These are phyloP conservation scores for Lactarius trivialis DNA, from an alignment of 768 basidiomycete species.

Conservation along the genomic window DNA sequence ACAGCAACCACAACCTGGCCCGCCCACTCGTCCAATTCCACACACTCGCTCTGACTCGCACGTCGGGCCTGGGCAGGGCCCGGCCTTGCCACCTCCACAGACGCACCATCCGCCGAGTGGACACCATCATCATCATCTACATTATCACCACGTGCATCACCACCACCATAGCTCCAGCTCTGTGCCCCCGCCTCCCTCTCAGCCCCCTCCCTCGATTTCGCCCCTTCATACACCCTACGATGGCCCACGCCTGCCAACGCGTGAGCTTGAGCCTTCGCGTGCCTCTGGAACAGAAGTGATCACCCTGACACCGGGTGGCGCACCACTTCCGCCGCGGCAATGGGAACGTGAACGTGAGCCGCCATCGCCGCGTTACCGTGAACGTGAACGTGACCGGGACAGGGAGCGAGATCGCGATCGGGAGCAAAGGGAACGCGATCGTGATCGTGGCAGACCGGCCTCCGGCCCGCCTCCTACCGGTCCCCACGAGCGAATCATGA, in stretches of 20 bases:
- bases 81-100: conserved; percentile 14
- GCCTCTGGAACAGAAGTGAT: conserved; percentile 17
- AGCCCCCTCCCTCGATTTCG: conserved; percentile 23
- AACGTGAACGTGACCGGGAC: conserved; percentile 17
- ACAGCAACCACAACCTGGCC: conserved; percentile 18
- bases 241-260: conserved; percentile 12
- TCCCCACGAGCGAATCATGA: conserved; percentile 29
- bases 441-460: conserved; percentile 20
- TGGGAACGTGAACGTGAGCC: conserved; percentile 23
- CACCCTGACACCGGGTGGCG: conserved; percentile 7
- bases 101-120: conserved; percentile 17
- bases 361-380: conserved; percentile 18
- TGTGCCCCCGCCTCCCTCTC: conserved; percentile 15
- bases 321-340: conserved; percentile 7
- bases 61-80: conserved; percentile 20
- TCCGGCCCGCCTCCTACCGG: conserved; percentile 25
- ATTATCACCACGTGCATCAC: conserved; percentile 32
- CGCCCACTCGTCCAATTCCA: conserved; percentile 12
- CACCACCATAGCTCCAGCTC: conserved; percentile 28
- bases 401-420: conserved; percentile 27
- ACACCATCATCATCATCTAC: conserved; percentile 30
- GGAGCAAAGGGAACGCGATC: conserved; percentile 13
- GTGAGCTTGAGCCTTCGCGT: conserved; percentile 18
- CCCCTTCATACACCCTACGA: conserved; percentile 16
- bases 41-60: conserved; percentile 16